Percentiles rank a stretch among this genome's conserved stretches.
Conservation (phyloP, 805 yeast species). For the Starmerella stigmatis region DNA sequence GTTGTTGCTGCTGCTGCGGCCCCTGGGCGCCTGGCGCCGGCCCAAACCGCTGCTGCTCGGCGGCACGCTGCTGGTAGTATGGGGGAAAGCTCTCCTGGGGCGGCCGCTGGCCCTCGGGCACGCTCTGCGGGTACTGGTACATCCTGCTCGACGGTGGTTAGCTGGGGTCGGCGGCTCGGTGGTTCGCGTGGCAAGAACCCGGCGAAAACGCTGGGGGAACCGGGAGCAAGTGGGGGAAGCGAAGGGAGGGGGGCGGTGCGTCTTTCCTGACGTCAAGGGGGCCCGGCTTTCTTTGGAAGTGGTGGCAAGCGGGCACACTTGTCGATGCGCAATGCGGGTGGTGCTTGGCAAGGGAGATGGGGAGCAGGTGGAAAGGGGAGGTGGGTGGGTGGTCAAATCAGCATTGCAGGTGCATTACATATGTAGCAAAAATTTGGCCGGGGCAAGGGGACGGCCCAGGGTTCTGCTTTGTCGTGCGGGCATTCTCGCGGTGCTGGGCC, state of each 20-base stretch:
- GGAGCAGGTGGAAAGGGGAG: slow-evolving; percentile 2
- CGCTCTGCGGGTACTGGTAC: slow-evolving; percentile 7
- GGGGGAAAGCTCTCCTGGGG: slow-evolving; percentile 5
- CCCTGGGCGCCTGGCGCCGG: slow-evolving; percentile 11
- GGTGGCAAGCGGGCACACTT: too few species aligned
- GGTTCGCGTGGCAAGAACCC: too few species aligned
- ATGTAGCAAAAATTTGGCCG: slow-evolving; percentile 19
- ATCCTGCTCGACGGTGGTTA: neutral
- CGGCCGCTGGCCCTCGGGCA: slow-evolving; percentile 9
- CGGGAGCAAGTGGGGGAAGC: too few species aligned
- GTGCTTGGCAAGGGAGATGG: too few species aligned
- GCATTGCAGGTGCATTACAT: slow-evolving; percentile 24
- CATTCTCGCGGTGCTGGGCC: slow-evolving; percentile 1
- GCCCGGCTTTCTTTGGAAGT: too few species aligned
- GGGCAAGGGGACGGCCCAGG: slow-evolving; percentile 15
- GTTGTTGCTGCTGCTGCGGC: slow-evolving; percentile 16
- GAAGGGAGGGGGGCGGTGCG: too few species aligned
- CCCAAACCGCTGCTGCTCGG: slow-evolving; percentile 9
- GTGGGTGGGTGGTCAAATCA: slow-evolving; percentile 3
- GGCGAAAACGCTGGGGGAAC: too few species aligned
- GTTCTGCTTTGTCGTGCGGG: slow-evolving; percentile 6
- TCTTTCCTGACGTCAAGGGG: too few species aligned
- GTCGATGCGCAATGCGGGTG: neutral
- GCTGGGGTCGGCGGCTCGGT: neutral
- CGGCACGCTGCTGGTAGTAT: slow-evolving; percentile 10